Conservation (phyloP, 2,329 filamentous ascomycete species). For the Calonectria pseudoreteaudii region DNA sequence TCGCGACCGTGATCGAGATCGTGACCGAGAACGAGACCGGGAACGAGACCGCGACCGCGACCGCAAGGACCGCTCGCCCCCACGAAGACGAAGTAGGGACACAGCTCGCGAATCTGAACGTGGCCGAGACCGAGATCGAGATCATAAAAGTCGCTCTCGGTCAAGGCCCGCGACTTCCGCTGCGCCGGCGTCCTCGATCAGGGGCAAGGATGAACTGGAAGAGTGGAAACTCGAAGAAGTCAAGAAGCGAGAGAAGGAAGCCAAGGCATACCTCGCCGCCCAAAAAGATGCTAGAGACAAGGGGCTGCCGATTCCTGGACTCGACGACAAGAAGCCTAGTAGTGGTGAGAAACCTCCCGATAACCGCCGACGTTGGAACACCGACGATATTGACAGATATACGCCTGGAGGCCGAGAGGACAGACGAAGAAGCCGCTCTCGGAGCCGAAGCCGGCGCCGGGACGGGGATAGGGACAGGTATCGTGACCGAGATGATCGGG, state of each 20-base stretch:
- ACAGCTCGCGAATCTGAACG: constrained; percentile 40
- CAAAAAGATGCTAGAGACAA: constrained; percentile 71
- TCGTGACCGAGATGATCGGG: constrained; percentile 42
- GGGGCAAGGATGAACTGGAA: constrained; percentile 63
- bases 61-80: constrained; percentile 41
- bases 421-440: constrained; percentile 50
- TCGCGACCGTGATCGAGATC: constrained; percentile 28
- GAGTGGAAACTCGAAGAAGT: constrained; percentile 72
- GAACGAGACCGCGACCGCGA: constrained; percentile 46
- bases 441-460: constrained; percentile 48
- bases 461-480: constrained; percentile 45
- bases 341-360: constrained; percentile 59
- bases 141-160: constrained; percentile 59
- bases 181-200: constrained; percentile 52
- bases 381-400: constrained; percentile 57
- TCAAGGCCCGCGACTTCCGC: constrained; percentile 52
- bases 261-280: constrained; percentile 72
- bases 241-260: constrained; percentile 71
- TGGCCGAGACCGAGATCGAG: constrained; percentile 43
- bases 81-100: constrained; percentile 45
- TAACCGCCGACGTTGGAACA: constrained; percentile 45
- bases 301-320: constrained; percentile 67
- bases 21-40: constrained; percentile 33
- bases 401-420: constrained; percentile 58
- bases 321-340: constrained; percentile 63